These are phyloP conservation scores for Biscutella laevigata DNA, from an alignment of 441 rosid species.

Conservation along the genomic window DNA sequence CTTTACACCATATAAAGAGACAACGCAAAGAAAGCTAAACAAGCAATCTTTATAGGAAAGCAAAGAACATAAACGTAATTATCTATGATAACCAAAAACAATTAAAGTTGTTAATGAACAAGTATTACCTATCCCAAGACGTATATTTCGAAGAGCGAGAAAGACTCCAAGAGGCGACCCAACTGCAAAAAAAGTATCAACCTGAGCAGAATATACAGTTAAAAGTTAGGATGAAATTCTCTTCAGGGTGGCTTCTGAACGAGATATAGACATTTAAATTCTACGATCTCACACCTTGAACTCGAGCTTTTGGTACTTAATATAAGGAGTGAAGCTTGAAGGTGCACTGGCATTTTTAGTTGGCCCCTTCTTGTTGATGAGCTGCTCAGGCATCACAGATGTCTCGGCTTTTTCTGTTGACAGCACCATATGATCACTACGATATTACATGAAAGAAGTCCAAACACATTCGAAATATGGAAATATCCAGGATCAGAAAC, in stretches of 20 bases:
- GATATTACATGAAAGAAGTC: background rate
- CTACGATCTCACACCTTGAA: slow-evolving; percentile 47
- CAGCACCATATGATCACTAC: slow-evolving; percentile 10
- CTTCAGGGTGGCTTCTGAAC: background rate
- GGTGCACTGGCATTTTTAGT: slow-evolving; percentile 27
- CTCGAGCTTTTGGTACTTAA: slow-evolving; percentile 81
- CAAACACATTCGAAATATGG: background rate
- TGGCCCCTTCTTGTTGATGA: slow-evolving; percentile 25
- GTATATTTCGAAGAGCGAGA: slow-evolving; percentile 80
- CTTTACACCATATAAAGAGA: slow-evolving; percentile 3
- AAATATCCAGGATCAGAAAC: slow-evolving; percentile 3
- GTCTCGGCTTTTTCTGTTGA: slow-evolving; percentile 33
- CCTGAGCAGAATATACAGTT: slow-evolving; percentile 32
- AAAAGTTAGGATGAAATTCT: background rate
- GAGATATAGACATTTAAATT: background rate
- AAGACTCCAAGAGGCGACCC: slow-evolving; percentile 98
- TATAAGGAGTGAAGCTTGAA: slow-evolving; percentile 57
- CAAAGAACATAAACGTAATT: background rate
- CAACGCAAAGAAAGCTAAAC: background rate
- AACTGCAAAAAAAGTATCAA: slow-evolving; percentile 95
- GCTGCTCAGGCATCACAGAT: slow-evolving; percentile 22
- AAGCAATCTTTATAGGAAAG: background rate
- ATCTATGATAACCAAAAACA: background rate
- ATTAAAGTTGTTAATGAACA: background rate
- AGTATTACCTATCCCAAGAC: slow-evolving; percentile 72